Conservation (phyloP, 2,329 filamentous ascomycete genomes). For the Epichloe sylvatica region DNA sequence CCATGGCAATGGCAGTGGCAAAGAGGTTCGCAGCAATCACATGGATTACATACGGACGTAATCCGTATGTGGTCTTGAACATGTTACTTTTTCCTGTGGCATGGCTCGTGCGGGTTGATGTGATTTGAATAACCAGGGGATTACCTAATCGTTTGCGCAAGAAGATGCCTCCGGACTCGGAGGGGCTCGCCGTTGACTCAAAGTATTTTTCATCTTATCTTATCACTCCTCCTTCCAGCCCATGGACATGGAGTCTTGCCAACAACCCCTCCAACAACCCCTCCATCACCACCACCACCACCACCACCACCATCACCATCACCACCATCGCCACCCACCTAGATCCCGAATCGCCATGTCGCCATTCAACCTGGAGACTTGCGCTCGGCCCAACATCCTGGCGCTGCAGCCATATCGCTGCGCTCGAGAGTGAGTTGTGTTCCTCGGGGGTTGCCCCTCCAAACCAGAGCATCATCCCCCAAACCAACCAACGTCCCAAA, state of each 20-base stretch:
- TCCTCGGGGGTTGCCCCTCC: conserved; percentile 4
- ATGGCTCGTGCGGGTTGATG: too few species aligned
- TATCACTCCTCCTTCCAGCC: not conserved
- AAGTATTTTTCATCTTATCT: not conserved
- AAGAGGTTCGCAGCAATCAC: too few species aligned
- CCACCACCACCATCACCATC: too few species aligned
- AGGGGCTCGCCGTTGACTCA: not conserved
- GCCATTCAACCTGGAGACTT: conserved; percentile 59
- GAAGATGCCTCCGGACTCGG: not conserved
- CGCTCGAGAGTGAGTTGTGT: conserved; percentile 55
- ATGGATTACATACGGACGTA: too few species aligned
- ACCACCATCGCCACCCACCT: not conserved
- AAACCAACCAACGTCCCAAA: conserved; percentile 6
- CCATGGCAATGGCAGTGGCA: too few species aligned
- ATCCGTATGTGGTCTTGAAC: too few species aligned
- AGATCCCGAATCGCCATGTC: conserved; percentile 28
- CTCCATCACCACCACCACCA: too few species aligned
- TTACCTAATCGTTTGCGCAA: too few species aligned
- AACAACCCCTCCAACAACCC: not conserved
- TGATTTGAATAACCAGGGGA: too few species aligned
- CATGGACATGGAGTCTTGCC: not conserved
- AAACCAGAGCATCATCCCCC: not conserved
- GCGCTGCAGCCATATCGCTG: conserved; percentile 67
- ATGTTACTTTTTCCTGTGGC: too few species aligned
- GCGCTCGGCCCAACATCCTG: conserved; percentile 64